Evolutionary conservation across 2,329 filamentous ascomycete species (phyloP).

Genomic region (Epichloe sibirici): DNA sequence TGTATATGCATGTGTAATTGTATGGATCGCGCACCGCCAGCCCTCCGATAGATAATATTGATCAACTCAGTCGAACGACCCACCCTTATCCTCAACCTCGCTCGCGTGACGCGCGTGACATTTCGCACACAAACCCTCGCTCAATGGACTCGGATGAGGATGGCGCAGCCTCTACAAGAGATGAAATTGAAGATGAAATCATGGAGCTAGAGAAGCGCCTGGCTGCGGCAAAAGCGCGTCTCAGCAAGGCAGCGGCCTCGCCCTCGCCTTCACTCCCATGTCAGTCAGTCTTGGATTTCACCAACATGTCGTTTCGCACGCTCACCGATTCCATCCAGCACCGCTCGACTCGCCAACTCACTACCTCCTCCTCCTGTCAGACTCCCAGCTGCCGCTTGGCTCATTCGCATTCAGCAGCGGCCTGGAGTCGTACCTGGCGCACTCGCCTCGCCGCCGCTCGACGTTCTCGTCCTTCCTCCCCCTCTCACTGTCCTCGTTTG

Average conservation of each 20-base stretch:
- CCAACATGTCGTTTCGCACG: not conserved
- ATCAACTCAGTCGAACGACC: not conserved
- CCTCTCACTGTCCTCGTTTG: constrained; percentile 58
- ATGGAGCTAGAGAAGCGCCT: constrained; percentile 43
- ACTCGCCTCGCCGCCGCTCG: constrained; percentile 30
- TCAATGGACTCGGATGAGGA: constrained; percentile 16
- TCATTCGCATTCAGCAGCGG: constrained; percentile 82
- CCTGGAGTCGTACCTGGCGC: constrained; percentile 70
- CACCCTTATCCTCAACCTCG: not conserved
- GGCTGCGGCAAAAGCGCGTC: constrained; percentile 29
- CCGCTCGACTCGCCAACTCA: constrained; percentile 30
- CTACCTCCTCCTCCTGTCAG: constrained; percentile 64
- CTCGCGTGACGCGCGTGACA: too few species aligned
- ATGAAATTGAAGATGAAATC: constrained; percentile 40
- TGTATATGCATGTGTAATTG: not conserved
- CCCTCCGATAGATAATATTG: not conserved
- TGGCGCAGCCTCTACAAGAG: constrained; percentile 12
- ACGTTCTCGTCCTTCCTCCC: constrained; percentile 55
- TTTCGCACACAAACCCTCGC: constrained; percentile 3
- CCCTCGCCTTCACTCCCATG: not conserved
- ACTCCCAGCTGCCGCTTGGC: constrained; percentile 70
- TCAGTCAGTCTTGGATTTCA: not conserved
- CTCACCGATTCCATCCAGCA: not conserved
- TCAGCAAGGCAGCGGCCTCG: constrained; percentile 13
- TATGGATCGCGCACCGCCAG: not conserved